Conservation (phyloP, 78 protist genomes). For the Andalucia godoyi region DNA sequence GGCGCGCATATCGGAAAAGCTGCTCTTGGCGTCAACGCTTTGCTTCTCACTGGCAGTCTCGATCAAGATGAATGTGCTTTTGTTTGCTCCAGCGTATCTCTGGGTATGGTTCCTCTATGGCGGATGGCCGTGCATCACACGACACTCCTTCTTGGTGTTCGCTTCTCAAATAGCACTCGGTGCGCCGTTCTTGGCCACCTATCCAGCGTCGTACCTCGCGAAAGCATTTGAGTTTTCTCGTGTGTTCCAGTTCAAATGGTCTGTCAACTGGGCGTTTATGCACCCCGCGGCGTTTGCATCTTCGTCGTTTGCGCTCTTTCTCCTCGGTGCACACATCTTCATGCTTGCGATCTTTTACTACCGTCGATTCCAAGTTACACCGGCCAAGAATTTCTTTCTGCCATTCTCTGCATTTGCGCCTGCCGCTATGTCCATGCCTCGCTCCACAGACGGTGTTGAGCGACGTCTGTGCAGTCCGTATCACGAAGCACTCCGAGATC, state of each 20-base stretch:
- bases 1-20: too few species aligned
- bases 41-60: conserved; percentile 35
- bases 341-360: neutral
- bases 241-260: conserved; percentile 59
- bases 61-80: conserved; percentile 79
- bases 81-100: conserved; percentile 59
- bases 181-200: conserved; percentile 49
- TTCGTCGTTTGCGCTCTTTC: neutral
- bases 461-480: too few species aligned
- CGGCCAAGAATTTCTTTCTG: neutral
- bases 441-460: too few species aligned
- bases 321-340: neutral
- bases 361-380: neutral
- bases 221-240: conserved; percentile 63
- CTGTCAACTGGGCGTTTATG: conserved; percentile 75
- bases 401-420: neutral
- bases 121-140: conserved; percentile 39
- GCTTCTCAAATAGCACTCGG: conserved; percentile 26
- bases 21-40: neutral
- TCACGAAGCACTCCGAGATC: neutral
- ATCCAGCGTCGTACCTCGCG: conserved; percentile 33
- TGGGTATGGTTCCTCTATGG: conserved; percentile 24
- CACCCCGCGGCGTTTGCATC: neutral
- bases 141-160: neutral
- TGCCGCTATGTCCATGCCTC: too few species aligned